phyloP scores from a whole-genome alignment of 345 rosid species.

The Populus alba region DNA sequence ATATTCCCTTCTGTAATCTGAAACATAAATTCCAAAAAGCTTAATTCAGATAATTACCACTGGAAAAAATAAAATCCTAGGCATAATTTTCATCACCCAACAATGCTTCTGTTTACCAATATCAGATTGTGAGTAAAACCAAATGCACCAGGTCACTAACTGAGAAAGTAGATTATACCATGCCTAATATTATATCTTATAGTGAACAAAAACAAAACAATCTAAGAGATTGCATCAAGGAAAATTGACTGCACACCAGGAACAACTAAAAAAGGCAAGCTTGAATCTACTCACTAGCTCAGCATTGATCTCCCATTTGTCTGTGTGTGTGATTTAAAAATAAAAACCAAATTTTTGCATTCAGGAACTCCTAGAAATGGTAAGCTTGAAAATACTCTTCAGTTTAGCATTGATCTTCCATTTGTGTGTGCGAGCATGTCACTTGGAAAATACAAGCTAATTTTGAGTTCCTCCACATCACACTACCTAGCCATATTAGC shows the following conservation, averaged over 20 bases:
- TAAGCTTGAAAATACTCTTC: neutral
- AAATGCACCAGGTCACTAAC: neutral
- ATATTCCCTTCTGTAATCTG: slow-evolving; percentile 93
- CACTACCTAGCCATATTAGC: neutral
- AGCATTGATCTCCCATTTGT: neutral
- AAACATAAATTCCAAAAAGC: slow-evolving; percentile 1
- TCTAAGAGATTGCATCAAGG: no score
- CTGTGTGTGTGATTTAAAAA: neutral
- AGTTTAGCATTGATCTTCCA: neutral
- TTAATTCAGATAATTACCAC: neutral
- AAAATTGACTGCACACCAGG: neutral
- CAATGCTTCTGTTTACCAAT: neutral
- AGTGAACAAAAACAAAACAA: neutral
- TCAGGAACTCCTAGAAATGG: neutral
- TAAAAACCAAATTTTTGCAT: neutral
- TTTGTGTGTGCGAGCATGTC: neutral
- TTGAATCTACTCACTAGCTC: neutral
- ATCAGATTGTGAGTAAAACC: neutral
- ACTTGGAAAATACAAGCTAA: neutral
- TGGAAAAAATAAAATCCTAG: neutral
- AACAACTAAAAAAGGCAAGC: neutral
- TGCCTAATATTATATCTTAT: neutral
- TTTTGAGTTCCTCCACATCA: neutral
- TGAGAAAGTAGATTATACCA: neutral
- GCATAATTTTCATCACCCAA: neutral